Base-by-base conservation (phyloP, 768 basidiomycete genomes). In the Tricholoma sp. region DNA sequence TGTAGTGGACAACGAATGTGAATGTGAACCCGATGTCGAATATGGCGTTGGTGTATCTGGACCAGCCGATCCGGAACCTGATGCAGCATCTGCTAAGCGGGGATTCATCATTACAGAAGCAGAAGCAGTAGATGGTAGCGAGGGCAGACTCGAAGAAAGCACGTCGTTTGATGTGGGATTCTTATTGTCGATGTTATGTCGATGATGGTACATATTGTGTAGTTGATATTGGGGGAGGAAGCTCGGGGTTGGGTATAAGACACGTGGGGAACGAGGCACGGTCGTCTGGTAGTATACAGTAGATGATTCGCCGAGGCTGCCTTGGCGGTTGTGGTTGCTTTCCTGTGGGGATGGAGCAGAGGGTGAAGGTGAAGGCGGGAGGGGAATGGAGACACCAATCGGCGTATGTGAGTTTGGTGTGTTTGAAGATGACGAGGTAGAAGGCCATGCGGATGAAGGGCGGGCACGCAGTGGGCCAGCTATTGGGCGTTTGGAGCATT, bases 241-340 rank as follows among this genome's bases (percentile, higher is more conserved):
- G 54, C 72, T 74, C 56, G 74, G 63, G 58, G 62, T 67, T 52
- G 79, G 78, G 75, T 82, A 79, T 79, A 78, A 59, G 43, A 73
- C 64, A 60, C 76, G 75, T 51, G 80, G 77, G 1, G 79, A 78
- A 60, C 77, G 71, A 55, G 79, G 75, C 56, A 64, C 73, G 55
- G 78, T 75, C 27, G 84, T 85, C 73, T 87, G 82, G 68, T 86
- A 87, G 73, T 76, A 86, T 80, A 87, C 83, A 80, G 81, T 84
- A 61, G 79, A 73, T 63, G 78, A 64, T 66, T 80, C 79, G 57
- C 74, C 63, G 66, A 66, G 71, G 61, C 34, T 67, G 27, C 16
- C 7, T 29, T 49, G 34, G 34, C 35, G 47, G 47, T 50, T 27
- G 8, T 24, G 11, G 46, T 16, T 9, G 24, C 24, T 47, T 5